phyloP scores from a whole-genome alignment of 345 rosid genomes.

The Psidium friedrichsthalianum region DNA sequence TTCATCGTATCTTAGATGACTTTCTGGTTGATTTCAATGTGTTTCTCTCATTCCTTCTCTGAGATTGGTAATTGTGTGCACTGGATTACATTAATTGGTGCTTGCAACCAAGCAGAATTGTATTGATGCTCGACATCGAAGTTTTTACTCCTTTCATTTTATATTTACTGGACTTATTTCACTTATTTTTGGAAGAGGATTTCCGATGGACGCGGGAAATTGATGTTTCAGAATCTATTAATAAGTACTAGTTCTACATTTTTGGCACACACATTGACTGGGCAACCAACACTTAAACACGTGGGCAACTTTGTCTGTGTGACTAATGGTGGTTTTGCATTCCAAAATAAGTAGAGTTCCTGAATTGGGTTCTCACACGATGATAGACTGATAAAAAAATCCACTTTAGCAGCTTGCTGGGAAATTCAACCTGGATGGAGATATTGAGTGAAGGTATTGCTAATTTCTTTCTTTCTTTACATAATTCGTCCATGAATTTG shows the following conservation, averaged over 20 bases:
- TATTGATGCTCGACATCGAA: not conserved
- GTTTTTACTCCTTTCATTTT: not conserved
- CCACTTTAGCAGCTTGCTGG: conserved; percentile 41
- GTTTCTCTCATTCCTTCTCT: not conserved
- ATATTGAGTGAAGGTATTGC: conserved; percentile 64
- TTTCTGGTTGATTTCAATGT: not conserved
- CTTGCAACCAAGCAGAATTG: not conserved
- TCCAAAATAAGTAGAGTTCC: not conserved
- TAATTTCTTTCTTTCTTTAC: not conserved
- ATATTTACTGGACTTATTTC: not conserved
- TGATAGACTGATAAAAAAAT: conserved; percentile 2
- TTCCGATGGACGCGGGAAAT: not conserved
- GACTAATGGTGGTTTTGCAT: not conserved
- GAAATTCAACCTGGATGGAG: conserved; percentile 72
- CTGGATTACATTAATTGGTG: not conserved
- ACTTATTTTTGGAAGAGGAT: not conserved
- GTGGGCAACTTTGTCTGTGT: not conserved
- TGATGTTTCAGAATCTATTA: not conserved
- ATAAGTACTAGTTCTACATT: not conserved
- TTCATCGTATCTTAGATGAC: not conserved
- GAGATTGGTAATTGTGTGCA: not conserved
- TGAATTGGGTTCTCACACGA: conserved; percentile 4
- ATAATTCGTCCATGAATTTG: not conserved
- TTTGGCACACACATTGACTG: not conserved
- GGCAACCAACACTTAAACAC: not conserved